phyloP scores from a whole-genome alignment of 1,139 yeast genomes.

The Yamadazyma epiphylla region DNA sequence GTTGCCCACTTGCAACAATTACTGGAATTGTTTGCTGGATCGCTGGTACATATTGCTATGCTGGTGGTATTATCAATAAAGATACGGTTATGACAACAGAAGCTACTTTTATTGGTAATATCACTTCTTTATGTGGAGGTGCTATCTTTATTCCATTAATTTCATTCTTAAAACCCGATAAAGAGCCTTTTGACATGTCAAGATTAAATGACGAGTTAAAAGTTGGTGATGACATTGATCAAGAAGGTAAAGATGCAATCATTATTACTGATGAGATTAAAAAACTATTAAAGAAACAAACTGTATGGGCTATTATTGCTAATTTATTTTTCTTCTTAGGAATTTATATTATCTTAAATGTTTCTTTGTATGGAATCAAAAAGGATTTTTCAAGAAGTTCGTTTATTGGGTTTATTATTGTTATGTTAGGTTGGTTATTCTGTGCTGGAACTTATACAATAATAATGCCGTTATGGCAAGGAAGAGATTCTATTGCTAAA shows the following conservation, averaged over 20 bases:
- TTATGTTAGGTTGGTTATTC: constrained; percentile 28
- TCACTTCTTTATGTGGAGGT: constrained; percentile 23
- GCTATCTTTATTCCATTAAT: constrained; percentile 19
- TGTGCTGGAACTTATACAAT: constrained; percentile 29
- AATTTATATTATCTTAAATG: constrained; percentile 22
- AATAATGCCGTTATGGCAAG: constrained; percentile 34
- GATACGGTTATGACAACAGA: constrained; percentile 21
- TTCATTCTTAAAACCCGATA: constrained; percentile 25
- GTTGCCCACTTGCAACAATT: constrained; percentile 45
- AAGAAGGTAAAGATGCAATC: constrained; percentile 21
- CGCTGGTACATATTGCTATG: constrained; percentile 20
- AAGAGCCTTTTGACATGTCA: constrained; percentile 17
- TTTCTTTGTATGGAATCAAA: constrained; percentile 20
- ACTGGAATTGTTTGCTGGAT: constrained; percentile 49
- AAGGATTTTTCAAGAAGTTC: constrained; percentile 25
- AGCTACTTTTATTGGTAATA: constrained; percentile 34
- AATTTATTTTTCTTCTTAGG: constrained; percentile 23
- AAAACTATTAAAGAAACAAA: constrained; percentile 18
- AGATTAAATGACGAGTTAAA: constrained; percentile 15
- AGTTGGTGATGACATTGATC: constrained; percentile 33
- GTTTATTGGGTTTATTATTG: constrained; percentile 26
- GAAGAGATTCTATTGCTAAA: constrained; percentile 15
- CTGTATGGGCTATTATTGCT: constrained; percentile 17
- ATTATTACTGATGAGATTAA: constrained; percentile 16
- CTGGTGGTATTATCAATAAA: constrained; percentile 18